Evolutionary conservation across 2,329 filamentous ascomycete genomes (phyloP), one percentile per base, ranked within the genome.

Genomic region (Onygena corvina): DNA sequence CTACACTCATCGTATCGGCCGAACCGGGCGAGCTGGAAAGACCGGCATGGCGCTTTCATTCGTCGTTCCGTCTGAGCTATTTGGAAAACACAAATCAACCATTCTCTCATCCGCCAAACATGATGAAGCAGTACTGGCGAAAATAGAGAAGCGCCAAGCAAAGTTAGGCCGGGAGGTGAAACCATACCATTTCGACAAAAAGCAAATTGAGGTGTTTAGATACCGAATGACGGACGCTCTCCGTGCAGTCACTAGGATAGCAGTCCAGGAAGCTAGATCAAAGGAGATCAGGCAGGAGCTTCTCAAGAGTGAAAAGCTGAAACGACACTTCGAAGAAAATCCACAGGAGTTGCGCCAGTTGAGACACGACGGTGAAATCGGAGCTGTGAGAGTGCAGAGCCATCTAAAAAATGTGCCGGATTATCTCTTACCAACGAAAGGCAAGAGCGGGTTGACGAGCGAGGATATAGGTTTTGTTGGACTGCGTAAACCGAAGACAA

Each of bases 31-130:
- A 53, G 92, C 89, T 1, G 90, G 89, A 8, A 86, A 93, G 62
- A 81, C 84, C 1, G 92, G 92, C 52, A 96, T 94, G 77, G 88
- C 92, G 0, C 76, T 98, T n/a, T 94, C 88, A 7, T 95, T 98
- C 65, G 85, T 94, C 47, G 77, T 98, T 2, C 90, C 92, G 6
- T 76, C 80, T 46, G 81, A 86, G 0, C 76, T 83, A 40, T 94
- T 84, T 67, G 80, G 85, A 57, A 94, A 94, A 66, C 90, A 96
- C 70, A 86, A 87, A 60, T 83, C 89, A 1, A 96, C 90, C 0
- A 81, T 78, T 45, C 79, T 90, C 54, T 71, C 81, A 38, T 80
- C 83, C 18, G 76, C 83, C 8, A 84, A 86, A 63, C 76, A 90
- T 53, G 90, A 98, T 61, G 92, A 96, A 63, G 81, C 83, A 61